Evolutionary conservation across 176 grass and related monocot genomes (phyloP), one percentile per base, ranked within the genome.

Genomic region (Oryza glumipatula): DNA sequence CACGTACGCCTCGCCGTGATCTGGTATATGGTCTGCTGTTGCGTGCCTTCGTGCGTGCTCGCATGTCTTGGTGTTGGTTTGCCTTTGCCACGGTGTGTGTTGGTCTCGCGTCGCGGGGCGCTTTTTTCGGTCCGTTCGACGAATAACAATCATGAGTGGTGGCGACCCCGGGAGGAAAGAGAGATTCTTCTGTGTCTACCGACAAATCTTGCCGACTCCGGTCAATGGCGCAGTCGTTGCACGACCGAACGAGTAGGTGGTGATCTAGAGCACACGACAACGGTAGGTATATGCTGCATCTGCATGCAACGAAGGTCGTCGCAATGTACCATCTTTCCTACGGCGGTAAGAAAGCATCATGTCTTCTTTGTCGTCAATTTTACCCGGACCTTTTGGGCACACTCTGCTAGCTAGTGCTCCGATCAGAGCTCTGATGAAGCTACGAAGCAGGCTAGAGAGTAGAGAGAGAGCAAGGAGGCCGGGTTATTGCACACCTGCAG

Each of bases 141-240:
- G 78, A 41, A 68, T 58, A 6, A 38, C 75, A 60, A 90, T 84
- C 70, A 91, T 84, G 76, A 69, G 39, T 46, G 23, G 67, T 12
- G 21, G 67, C 58, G 67, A 86, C 46, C 46, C 49, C 7, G 46
- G 7, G 19, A 83, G 7, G 19, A 83, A 80, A 54, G 52, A 36
- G 24, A 39, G 70, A 71, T 69, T 44, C 48, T 69, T 44, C 61
- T 58, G 61, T 33, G 61, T 26, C 80, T 76, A 52, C 84, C 69
- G 89, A 90, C 84, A 83, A 17, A 87, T 76, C 76, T 83, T 83
- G 30, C 80, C 88, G 61, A 48, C 80, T 38, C 21, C 65, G 66
- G 64, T 47, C 71, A 60, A 44, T 17, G 36, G 38, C 43, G 4
- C 17, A n/a, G 85, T 68, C 77, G 77, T 65, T 64, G 80, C 15